Percentiles rank a stretch among this genome's conserved stretches.
phyloP scores from a whole-genome alignment of 441 rosid genomes.

The Gossypium davidsonii region DNA sequence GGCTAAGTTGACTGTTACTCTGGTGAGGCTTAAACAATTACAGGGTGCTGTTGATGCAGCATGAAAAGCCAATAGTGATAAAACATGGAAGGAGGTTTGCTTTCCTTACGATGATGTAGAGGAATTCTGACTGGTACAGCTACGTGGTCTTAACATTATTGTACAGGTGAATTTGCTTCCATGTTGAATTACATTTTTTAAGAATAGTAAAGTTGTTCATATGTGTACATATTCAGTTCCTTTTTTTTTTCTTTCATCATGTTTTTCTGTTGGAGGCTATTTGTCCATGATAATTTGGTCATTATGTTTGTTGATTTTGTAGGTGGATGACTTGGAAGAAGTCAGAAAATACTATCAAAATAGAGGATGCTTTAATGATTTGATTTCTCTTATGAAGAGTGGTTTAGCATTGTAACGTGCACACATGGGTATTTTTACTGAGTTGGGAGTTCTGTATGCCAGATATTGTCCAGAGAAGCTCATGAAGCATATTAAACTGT shows the following conservation, averaged over 20 bases:
- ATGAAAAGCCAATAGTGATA: conserved; percentile 94
- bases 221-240: neutral
- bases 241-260: neutral
- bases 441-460: too few species aligned
- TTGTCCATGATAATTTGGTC: neutral
- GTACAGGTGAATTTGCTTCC: conserved; percentile 52
- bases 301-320: conserved; percentile 38
- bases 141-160: conserved; percentile 89
- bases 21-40: too few species aligned
- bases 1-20: too few species aligned
- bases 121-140: neutral
- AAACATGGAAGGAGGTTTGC: conserved; percentile 64
- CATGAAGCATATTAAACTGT: too few species aligned
- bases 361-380: conserved; percentile 91
- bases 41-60: conserved; percentile 91
- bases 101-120: too few species aligned
- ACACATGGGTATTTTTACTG: too few species aligned
- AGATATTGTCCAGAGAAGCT: too few species aligned
- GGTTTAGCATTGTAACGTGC: too few species aligned
- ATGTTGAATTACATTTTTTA: neutral
- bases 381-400: conserved; percentile 47
- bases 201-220: neutral
- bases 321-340: conserved; percentile 97
- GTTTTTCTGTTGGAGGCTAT: neutral
- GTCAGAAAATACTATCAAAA: conserved; percentile 94